These are phyloP conservation scores for Picochlorum sp. DNA, from an alignment of 139 green algal species.

Conservation along the genomic window DNA sequence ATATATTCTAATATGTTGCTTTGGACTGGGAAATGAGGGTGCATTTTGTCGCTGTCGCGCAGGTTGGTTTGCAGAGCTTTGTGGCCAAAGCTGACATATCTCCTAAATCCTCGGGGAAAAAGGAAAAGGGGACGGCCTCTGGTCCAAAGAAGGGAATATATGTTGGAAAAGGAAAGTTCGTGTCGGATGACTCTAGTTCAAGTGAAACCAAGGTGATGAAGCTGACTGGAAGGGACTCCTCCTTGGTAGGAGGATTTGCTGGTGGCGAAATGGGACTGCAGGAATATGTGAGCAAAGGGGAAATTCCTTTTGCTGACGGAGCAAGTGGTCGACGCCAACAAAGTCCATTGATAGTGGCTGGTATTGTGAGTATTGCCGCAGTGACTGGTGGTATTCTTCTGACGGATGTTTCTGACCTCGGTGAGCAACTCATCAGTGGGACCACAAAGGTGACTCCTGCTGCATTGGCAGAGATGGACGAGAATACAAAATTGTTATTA, in stretches of 20 bases:
- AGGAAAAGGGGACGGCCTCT: slow-evolving; percentile 1
- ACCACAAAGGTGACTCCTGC: neutral
- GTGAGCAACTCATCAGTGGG: slow-evolving; percentile 17
- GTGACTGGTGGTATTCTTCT: slow-evolving; percentile 46
- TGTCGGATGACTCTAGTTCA: neutral
- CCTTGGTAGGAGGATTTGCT: slow-evolving; percentile 67
- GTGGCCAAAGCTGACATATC: neutral
- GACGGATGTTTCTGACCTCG: slow-evolving; percentile 31
- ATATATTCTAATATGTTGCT: neutral
- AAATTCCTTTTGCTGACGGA: slow-evolving; percentile 31
- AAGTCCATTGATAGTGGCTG: slow-evolving; percentile 41
- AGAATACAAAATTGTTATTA: slow-evolving; percentile 36
- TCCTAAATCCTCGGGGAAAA: neutral
- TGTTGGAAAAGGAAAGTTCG: slow-evolving; percentile 4
- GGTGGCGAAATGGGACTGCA: slow-evolving; percentile 66
- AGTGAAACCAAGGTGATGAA: neutral
- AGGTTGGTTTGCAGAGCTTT: slow-evolving; percentile 22
- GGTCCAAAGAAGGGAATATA: neutral
- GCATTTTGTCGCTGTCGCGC: neutral
- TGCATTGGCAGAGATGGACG: slow-evolving; percentile 17
- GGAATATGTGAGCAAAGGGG: slow-evolving; percentile 56
- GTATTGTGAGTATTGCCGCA: slow-evolving; percentile 30
- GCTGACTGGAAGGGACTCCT: neutral
- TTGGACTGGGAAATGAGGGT: neutral
- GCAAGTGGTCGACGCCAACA: slow-evolving; percentile 16